Evolutionary conservation across 2,329 filamentous ascomycete species (phyloP).

Genomic region (Colletotrichum musae): DNA sequence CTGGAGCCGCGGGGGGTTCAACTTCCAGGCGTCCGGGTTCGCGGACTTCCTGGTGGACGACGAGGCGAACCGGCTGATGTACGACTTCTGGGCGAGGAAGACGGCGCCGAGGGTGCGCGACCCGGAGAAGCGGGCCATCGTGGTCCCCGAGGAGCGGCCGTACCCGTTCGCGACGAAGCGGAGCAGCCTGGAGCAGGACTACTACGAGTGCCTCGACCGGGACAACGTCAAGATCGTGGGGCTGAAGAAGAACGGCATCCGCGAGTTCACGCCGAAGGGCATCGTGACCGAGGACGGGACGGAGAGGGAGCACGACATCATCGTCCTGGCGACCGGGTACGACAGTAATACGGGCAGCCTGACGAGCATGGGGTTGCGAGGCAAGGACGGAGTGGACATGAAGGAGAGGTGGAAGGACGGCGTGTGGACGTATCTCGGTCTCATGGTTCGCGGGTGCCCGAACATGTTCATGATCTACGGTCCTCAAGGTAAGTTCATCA

Average conservation of each 20-base stretch:
- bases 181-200: constrained; percentile 61
- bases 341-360: constrained; percentile 52
- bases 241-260: constrained; percentile 59
- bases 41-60: constrained; percentile 58
- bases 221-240: constrained; percentile 61
- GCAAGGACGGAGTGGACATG: constrained; percentile 47
- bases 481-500: constrained; percentile 41
- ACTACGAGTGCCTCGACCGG: constrained; percentile 64
- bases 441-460: constrained; percentile 42
- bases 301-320: constrained; percentile 52
- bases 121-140: constrained; percentile 57
- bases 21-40: constrained; percentile 61
- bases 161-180: constrained; percentile 64
- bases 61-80: constrained; percentile 60
- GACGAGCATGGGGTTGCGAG: constrained; percentile 49
- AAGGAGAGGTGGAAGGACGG: constrained; percentile 51
- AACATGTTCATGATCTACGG: constrained; percentile 47
- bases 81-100: constrained; percentile 65
- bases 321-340: constrained; percentile 54
- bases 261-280: constrained; percentile 54
- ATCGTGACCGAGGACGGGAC: constrained; percentile 56
- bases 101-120: constrained; percentile 60
- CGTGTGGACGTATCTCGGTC: constrained; percentile 47
- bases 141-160: constrained; percentile 61
- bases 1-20: constrained; percentile 63